Evolutionary conservation across 2,329 filamentous ascomycete genomes (phyloP), one percentile per base, ranked within the genome.

Genomic region (Arthrinium phaeospermum): DNA sequence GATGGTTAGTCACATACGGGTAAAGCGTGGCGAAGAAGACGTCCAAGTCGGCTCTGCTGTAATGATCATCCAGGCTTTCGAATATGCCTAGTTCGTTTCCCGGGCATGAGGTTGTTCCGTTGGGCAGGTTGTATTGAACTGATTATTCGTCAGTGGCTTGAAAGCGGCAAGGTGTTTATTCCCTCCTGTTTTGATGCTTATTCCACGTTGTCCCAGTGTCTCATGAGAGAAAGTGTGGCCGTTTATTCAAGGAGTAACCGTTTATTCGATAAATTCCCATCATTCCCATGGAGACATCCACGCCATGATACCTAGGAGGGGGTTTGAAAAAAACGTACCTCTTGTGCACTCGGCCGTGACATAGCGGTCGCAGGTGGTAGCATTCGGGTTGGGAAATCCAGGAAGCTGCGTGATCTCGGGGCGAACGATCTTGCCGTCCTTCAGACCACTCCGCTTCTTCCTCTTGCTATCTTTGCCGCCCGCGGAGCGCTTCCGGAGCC

Each of bases 61-160:
- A 79, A 71, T 83, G 84, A 64, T 79, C 79, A 68, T 83, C 82
- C 27, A 81, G 75, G 24, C 81, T 79, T 72, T 85, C 81, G 51
- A 77, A 78, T n/a, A 78, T 75, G n/a, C 77, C 77, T 19, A 78
- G 75, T 53, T 77, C 72, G 71, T 78, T 78, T 44, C 77, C 77
- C 3, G 75, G 69, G 5, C 70, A 67, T 22, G 73, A 74, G 2
- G 73, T 73, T 12, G 75, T 74, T 30, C 71, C 74, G 24, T 77
- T 75, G 5, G 75, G 76, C 16, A 78, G 72, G 61, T 75, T 73
- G 67, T 78, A 78, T 71, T 77, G 78, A 5, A 71, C 72, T 75
- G 53, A 41, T 2, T 34, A 19, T 27, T 19, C 7, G 61, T 76
- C 3, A 75, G 69, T 41, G 27, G 4, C 27, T 30, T 30, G 27